Base-by-base conservation (phyloP, 768 basidiomycete species). In the Nidula microcarpa region DNA sequence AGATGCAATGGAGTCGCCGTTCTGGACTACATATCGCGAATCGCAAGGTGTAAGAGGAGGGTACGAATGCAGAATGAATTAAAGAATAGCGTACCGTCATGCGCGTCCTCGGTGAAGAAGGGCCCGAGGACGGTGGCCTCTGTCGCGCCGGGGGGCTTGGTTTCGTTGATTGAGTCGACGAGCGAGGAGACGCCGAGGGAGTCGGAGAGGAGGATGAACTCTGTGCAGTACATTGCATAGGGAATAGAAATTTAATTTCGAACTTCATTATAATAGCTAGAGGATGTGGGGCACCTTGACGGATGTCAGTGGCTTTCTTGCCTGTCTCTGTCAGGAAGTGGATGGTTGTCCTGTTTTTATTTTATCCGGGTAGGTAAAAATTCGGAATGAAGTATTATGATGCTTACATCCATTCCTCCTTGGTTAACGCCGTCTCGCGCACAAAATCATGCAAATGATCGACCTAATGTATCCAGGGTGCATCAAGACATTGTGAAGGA, bases 181-280 rank as follows among this genome's bases (percentile, higher is more conserved):
- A 94, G 76, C 0, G 86, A 75, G 0, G 90, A 92, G 2, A 89
- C 80, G 5, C 93, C 92, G 0, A 94, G 72, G 0, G 81, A 77
- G 62, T 94, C 92, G 1, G 89, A 91, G n/a, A 94, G 77, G 6
- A 94, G 80, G 60, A 94, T 91, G 65, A 89, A 89, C 63, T 94
- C 91, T 75, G 70, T 62, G 65, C 46, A 72, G 39, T 33, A 17
- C 16, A 18, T 33, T 37, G 14, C 33, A 6, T 18, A 10, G 5
- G 9, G 17, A 60, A 53, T 14, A 6, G 1, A n/a, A 10, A 41
- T 33, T 49, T 18, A 23, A 9, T 4, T 39, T 9, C 16, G 47
- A 41, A 11, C 3, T 2, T 41, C 11, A 16, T 41, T 43, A 41
- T 5, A 39, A 50, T 17, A 47, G 41, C 10, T 5, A 43, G 36